These are phyloP conservation scores for Peziza echinospora DNA, from an alignment of 495 filamentous ascomycete species.

Conservation along the genomic window DNA sequence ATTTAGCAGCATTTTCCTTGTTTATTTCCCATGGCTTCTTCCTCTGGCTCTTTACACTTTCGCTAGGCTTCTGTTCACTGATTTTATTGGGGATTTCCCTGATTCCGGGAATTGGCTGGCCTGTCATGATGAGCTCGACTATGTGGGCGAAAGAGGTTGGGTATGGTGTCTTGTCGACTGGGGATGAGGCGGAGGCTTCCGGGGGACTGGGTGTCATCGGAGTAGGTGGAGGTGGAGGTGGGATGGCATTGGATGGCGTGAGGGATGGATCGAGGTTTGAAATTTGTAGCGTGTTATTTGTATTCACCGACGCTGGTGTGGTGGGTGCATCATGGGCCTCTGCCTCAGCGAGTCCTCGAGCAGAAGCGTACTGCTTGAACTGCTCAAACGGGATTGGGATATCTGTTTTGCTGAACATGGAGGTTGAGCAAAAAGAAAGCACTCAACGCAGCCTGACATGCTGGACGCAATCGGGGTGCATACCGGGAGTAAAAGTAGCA, in stretches of 20 bases:
- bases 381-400: conserved; percentile 8
- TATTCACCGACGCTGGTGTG: not conserved
- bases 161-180: conserved; percentile 37
- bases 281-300: not conserved
- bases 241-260: conserved; percentile 2
- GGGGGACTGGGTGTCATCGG: not conserved
- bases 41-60: conserved; percentile 31
- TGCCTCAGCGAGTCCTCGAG: not conserved
- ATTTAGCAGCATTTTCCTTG: too few species aligned
- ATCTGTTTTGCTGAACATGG: conserved; percentile 9
- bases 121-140: conserved; percentile 65
- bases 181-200: conserved; percentile 11
- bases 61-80: conserved; percentile 14
- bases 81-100: conserved; percentile 71
- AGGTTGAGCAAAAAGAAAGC: too few species aligned
- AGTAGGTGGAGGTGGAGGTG: conserved; percentile 9
- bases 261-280: not conserved
- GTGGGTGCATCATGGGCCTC: not conserved
- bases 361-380: conserved; percentile 4
- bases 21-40: conserved; percentile 61
- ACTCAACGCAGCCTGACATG: too few species aligned
- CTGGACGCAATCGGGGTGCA: too few species aligned
- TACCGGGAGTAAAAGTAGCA: conserved; percentile 21
- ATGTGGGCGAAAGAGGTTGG: conserved; percentile 76
- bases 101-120: conserved; percentile 73